Conservation (phyloP, 179 eudicot species). For the Heliamphora pulchella region DNA sequence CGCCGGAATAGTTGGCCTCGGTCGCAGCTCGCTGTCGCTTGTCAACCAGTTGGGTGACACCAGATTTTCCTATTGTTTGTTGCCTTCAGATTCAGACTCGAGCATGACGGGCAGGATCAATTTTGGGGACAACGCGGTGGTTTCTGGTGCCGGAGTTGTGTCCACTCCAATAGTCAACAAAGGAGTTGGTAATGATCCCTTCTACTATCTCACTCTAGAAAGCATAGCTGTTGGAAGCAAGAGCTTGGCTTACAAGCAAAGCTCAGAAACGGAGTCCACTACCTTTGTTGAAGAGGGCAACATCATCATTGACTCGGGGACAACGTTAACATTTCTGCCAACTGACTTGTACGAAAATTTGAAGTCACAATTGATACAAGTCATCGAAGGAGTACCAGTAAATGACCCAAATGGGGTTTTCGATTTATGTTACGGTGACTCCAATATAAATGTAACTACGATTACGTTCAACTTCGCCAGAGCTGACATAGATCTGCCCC, state of each 20-base stretch:
- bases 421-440: slow-evolving; percentile 32
- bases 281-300: neutral
- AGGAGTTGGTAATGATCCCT: slow-evolving; percentile 8
- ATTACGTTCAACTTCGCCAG: slow-evolving; percentile 32
- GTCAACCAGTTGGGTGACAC: slow-evolving; percentile 15
- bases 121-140: slow-evolving; percentile 35
- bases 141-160: slow-evolving; percentile 24
- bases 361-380: neutral
- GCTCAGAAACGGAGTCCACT: neutral
- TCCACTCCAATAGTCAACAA: slow-evolving; percentile 30
- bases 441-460: slow-evolving; percentile 18
- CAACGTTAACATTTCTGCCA: neutral
- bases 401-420: slow-evolving; percentile 30
- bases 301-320: slow-evolving; percentile 2
- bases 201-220: slow-evolving; percentile 33
- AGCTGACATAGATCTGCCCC: slow-evolving; percentile 27
- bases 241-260: neutral
- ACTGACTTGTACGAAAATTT: neutral
- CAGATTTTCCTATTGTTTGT: slow-evolving; percentile 30
- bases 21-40: slow-evolving; percentile 19
- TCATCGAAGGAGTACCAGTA: slow-evolving; percentile 12
- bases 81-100: neutral
- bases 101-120: slow-evolving; percentile 30
- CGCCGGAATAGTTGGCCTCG: slow-evolving; percentile 26
- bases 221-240: slow-evolving; percentile 1